Evolutionary conservation across 2,329 filamentous ascomycete genomes (phyloP), one percentile per base, ranked within the genome.

Genomic region (Tolypocladium endophyticum): DNA sequence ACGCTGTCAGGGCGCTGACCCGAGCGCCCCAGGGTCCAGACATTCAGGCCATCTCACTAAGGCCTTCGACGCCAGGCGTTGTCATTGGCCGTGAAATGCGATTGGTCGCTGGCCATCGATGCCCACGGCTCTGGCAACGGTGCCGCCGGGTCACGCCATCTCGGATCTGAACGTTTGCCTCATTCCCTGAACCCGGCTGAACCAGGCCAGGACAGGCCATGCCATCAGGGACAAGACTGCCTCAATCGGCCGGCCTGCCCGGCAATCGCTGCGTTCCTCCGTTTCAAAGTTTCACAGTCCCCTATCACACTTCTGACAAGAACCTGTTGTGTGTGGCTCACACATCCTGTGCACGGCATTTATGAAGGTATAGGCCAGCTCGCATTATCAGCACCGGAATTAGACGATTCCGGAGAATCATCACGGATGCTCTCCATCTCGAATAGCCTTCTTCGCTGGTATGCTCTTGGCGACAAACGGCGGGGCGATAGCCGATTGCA

Each of bases 141-240:
- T 18, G 25, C 56, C n/a, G 25, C 56, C 39, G 39, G 28, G 39
- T 60, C 59, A 55, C 59, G 52, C 59, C 59, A 58, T 58, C 35
- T 35, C 20, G 43, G 43, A 36, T 45, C 56, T 39, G 50, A 33
- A 39, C 33, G 23, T 36, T 20, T 39, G 16, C 18, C 38, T 8
- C 18, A 35, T 25, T 20, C 58, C 53, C n/a, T 56, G 39, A 55
- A 56, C 53, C 57, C 4, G 20, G 33, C 23, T 14, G 12, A n/a
- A n/a, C 39, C n/a, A 45, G n/a, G 41, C 41, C 20, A 43, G 41
- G 7, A 20, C 20, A 43, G 41, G 9, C 41, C 41, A 45, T n/a
- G n/a, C n/a, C n/a, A 25, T 43, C 39, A n/a, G 39, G 39, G 39
- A 43, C 39, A 36, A n/a, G 53, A 45, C n/a, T 33, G 38, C 23